Base-by-base conservation (phyloP, 2,329 filamentous ascomycete genomes). In the Penicillium sp. region DNA sequence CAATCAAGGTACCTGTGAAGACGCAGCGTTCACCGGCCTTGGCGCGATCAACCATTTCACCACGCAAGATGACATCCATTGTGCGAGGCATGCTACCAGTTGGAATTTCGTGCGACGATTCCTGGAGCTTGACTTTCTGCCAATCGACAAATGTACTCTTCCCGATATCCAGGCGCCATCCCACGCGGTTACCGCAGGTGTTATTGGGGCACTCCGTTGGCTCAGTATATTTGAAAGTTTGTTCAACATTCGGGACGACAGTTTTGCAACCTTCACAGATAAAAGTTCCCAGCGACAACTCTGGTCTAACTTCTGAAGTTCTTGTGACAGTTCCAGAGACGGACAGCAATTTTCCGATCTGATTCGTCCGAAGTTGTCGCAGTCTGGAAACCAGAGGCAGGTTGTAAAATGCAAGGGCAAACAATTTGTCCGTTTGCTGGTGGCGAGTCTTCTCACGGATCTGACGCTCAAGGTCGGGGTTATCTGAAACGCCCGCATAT, bases 1-100 rank as follows among this genome's bases (percentile, higher is more conserved):
- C 94, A 60, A 99, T 97, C 63, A 97, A 78, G 6, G 93, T 93
- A 63, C 94, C 94, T 0, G 93, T 97, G 75, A 99, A 99, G 69
- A 99, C 91, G 75, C 94, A 99, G 77, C 96, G 97, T 77, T 99
- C 94, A 63, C 94, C 94, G 49, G 94, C 94, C 80, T 97, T 97
- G 52, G 93, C 93, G 51, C 94, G 87, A 69, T 99, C 94, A 27
- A 99, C 94, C 80, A 99, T 97, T 74, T 99, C 94, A 70, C 94
- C 94, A 60, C 94, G 88, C 35, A 99, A 78, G 65, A 99, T 97
- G 42, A 99, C 89, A 70, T 99, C 94, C 86, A 99, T 94, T 3
- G 94, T 99, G 59, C 94, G 86, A 25, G 94, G 94, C 94, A 99
- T 99, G 78, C 93, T 97, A 54, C 94, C 94, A 0, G 94, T 99